phyloP scores from a whole-genome alignment of 164 flowering plant species.

The grape (Vitis vinifera) region ASM3070453v1 NC_081817.1:25934001-25934500 shows the following conservation, averaged over 20 bases:
- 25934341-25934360: constrained; percentile 53
- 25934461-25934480: not conserved
- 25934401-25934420: constrained; percentile 64
- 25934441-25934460: not conserved
- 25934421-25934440: constrained; percentile 1
- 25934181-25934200: too few relatives aligned
- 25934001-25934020: too few relatives aligned
- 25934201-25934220: too few relatives aligned
- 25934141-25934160: too few relatives aligned
- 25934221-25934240: not conserved
- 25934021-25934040: too few relatives aligned
- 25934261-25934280: too few relatives aligned
- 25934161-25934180: too few relatives aligned
- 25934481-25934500: not conserved
- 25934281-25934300: not conserved
- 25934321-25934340: constrained; percentile 69
- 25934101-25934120: too few relatives aligned
- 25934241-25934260: not conserved
- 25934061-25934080: too few relatives aligned
- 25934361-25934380: constrained; percentile 61
- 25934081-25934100: too few relatives aligned
- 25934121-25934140: too few relatives aligned
- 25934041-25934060: too few relatives aligned
- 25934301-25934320: constrained; percentile 52
- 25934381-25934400: constrained; percentile 73